Base-by-base conservation (phyloP, 2,329 filamentous ascomycete species). In the Aspergillus versicolor region DNA sequence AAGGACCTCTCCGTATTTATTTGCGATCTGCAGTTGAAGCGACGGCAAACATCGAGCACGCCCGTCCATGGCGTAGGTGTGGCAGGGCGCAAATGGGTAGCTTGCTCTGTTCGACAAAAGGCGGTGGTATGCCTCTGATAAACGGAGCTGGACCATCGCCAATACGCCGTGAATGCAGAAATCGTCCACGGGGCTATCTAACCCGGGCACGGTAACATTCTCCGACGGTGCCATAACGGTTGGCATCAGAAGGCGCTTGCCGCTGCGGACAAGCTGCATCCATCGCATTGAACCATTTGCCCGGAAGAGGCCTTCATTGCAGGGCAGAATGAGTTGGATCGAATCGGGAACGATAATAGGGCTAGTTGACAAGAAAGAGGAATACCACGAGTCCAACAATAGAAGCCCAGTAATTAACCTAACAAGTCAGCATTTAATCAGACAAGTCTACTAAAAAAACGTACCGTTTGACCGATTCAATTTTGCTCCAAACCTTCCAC, bases 401-500 rank as follows among this genome's bases (percentile, higher is more conserved):
- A 81, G 64, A 17, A 81, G 68, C 5, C 78, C 77, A 15, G 77
- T 71, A n/a, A 80, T 79, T n/a, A 79, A 70, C 32, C 71, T 73
- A 22, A 22, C 24, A 5, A 43, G 48, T 64, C 52, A 67, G 58
- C 17, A 24, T 32, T 4, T 8, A 7, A 40, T 21, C 19, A 37
- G 12, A 9, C 21, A 19, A 19, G 17, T 19, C 17, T 19, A 19
- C 17, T 19, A 22, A 12, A 9, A 38, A 47, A 38, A 47, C 62
- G 45, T 59, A 71, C 71, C 80, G 73, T 63, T 82, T 82, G 0
- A 73, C 73, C 46, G 79, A 81, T 65, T 83, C 81, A 7, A 82
- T 73, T 48, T 79, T 77, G 59, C 77, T 75, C 81, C 81, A 83
- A 2, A 78, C 77, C 61, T 78, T 81, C 81, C 81, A 83, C 61